Conservation (phyloP, 1,284 basidiomycete genomes). For the Coriolopsis trogii region DNA sequence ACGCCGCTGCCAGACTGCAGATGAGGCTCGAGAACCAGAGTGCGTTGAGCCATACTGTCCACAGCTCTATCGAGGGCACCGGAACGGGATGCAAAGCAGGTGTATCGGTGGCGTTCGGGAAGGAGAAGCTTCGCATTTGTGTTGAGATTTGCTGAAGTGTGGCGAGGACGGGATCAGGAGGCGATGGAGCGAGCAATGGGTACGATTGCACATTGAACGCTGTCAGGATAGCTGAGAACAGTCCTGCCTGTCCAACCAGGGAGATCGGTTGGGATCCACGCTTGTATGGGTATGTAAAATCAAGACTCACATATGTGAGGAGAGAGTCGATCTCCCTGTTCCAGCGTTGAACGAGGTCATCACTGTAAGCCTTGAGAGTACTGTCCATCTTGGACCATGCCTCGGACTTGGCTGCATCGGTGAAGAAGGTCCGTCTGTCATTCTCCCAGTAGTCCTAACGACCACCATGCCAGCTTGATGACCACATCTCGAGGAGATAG, state of each 20-base stretch:
- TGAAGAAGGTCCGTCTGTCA: too few species aligned
- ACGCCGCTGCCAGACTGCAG: conserved; percentile 14
- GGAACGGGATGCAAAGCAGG: neutral
- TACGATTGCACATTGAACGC: conserved; percentile 14
- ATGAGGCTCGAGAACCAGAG: conserved; percentile 22
- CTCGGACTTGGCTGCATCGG: too few species aligned
- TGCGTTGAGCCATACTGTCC: conserved; percentile 13
- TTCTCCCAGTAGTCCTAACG: too few species aligned
- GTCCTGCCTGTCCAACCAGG: conserved; percentile 3
- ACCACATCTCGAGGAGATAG: too few species aligned
- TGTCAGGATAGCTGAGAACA: conserved; percentile 15
- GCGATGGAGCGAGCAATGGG: conserved; percentile 1
- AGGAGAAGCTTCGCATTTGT: conserved; percentile 11
- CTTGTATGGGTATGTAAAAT: neutral
- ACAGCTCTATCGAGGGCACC: neutral
- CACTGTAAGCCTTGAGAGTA: conserved; percentile 3
- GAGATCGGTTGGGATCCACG: too few species aligned
- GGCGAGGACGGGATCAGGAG: conserved; percentile 1
- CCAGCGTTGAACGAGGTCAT: conserved; percentile 10
- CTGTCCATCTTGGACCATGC: neutral
- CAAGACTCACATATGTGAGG: conserved; percentile 10
- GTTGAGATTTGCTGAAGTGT: conserved; percentile 5
- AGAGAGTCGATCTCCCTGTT: conserved; percentile 13
- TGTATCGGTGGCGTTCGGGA: conserved; percentile 9
- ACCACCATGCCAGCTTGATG: too few species aligned